Conservation (phyloP, 2,329 filamentous ascomycete genomes). For the Aspergillus ibericus region DNA sequence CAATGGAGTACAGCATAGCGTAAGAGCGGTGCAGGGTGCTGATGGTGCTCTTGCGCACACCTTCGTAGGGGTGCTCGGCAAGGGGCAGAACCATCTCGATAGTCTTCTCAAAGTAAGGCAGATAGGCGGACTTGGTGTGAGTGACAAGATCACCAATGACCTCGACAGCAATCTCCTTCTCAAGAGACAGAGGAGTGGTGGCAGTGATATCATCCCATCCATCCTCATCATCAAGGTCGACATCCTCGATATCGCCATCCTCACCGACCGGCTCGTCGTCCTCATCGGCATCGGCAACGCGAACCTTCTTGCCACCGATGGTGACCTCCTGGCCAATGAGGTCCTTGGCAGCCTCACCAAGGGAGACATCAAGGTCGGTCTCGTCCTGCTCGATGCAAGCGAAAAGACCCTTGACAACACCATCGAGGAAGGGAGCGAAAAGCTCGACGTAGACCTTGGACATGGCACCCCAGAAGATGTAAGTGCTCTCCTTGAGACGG, state of each 20-base stretch:
- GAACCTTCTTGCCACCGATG: slow-evolving; percentile 80
- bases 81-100: slow-evolving; percentile 78
- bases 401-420: slow-evolving; percentile 61
- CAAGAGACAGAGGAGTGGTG: slow-evolving; percentile 84
- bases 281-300: slow-evolving; percentile 67
- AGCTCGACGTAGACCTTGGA: slow-evolving; percentile 85
- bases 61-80: slow-evolving; percentile 86
- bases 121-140: slow-evolving; percentile 75
- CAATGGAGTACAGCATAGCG: slow-evolving; percentile 83
- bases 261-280: slow-evolving; percentile 52
- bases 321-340: slow-evolving; percentile 74
- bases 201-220: slow-evolving; percentile 82
- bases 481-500: slow-evolving; percentile 90
- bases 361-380: slow-evolving; percentile 72
- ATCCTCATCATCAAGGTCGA: slow-evolving; percentile 75
- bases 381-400: slow-evolving; percentile 88
- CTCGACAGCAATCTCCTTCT: slow-evolving; percentile 97
- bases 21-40: slow-evolving; percentile 92
- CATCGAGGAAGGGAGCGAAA: slow-evolving; percentile 49
- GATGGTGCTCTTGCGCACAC: slow-evolving; percentile 87
- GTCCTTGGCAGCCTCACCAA: slow-evolving; percentile 72
- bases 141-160: slow-evolving; percentile 90
- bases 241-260: slow-evolving; percentile 61
- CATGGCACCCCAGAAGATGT: slow-evolving; percentile 93
- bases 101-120: slow-evolving; percentile 86